These are phyloP conservation scores for Cystobasidium sp. DNA, from an alignment of 1,284 basidiomycete genomes.

Conservation along the genomic window DNA sequence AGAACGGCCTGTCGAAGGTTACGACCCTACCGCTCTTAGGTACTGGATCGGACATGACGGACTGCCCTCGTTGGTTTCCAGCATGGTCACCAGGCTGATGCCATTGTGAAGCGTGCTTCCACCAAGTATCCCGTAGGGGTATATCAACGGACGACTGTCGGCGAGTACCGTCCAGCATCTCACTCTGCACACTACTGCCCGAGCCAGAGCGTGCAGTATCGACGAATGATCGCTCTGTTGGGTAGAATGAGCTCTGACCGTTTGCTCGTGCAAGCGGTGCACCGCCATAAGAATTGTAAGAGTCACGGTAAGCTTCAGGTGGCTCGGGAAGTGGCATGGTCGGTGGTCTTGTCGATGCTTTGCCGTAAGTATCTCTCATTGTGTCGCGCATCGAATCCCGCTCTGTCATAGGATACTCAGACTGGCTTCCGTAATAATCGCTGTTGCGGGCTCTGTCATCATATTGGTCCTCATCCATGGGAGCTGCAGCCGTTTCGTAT, in stretches of 20 bases:
- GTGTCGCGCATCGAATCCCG: conserved; percentile 23
- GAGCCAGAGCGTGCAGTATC: conserved; percentile 31
- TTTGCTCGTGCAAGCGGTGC: background rate
- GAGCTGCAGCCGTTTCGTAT: background rate
- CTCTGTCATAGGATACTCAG: conserved; percentile 25
- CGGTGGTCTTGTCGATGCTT: conserved; percentile 20
- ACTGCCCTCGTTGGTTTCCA: background rate
- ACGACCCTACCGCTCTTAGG: conserved; percentile 16
- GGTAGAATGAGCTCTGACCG: conserved; percentile 10
- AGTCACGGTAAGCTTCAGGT: conserved; percentile 7
- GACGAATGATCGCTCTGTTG: conserved; percentile 4
- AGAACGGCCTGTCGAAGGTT: conserved; percentile 26
- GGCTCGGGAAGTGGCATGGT: conserved; percentile 28
- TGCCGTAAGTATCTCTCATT: conserved; percentile 22
- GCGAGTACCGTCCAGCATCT: conserved; percentile 20
- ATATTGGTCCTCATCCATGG: background rate
- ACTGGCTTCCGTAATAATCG: conserved; percentile 11
- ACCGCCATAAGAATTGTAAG: background rate
- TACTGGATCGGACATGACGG: conserved; percentile 12
- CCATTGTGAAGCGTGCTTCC: conserved; percentile 40
- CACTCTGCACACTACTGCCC: conserved; percentile 39
- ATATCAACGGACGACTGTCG: conserved; percentile 28
- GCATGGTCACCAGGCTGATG: background rate
- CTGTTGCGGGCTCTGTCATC: background rate
- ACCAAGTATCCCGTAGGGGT: conserved; percentile 27